phyloP scores from a whole-genome alignment of 805 yeast genomes.

The Lipomyces starkeyi region DNA sequence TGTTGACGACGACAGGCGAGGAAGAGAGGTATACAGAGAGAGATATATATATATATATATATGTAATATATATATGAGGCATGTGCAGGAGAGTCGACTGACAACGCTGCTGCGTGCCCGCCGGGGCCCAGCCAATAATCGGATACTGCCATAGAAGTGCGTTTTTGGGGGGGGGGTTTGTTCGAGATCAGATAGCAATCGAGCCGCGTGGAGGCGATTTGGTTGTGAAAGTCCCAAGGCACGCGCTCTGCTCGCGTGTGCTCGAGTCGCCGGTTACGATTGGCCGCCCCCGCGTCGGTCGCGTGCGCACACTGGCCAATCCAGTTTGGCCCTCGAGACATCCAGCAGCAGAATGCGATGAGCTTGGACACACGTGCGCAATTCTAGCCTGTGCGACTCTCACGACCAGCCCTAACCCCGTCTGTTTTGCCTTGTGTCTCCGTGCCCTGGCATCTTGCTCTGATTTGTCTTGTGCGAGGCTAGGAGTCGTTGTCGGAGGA shows the following conservation, averaged over 20 bases:
- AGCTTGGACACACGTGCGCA: neutral
- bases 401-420: neutral
- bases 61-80: no score
- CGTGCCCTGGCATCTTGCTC: neutral
- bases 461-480: neutral
- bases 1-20: neutral
- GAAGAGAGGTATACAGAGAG: no score
- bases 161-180: neutral
- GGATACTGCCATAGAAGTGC: no score
- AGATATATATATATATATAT: no score
- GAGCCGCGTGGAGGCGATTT: neutral
- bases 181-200: neutral
- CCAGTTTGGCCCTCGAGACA: neutral
- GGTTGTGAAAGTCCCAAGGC: neutral
- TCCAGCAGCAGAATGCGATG: no score
- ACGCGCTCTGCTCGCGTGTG: constrained; percentile 31
- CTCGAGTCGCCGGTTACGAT: constrained; percentile 19
- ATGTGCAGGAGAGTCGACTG: no score
- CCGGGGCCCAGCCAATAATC: neutral
- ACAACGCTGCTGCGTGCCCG: neutral
- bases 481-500: no score
- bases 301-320: constrained; percentile 29
- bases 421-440: neutral
- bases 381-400: neutral
- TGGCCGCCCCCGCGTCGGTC: constrained; percentile 24